Evolutionary conservation across 768 basidiomycete genomes (phyloP).

Genomic region (Phaeotremella fagi): DNA sequence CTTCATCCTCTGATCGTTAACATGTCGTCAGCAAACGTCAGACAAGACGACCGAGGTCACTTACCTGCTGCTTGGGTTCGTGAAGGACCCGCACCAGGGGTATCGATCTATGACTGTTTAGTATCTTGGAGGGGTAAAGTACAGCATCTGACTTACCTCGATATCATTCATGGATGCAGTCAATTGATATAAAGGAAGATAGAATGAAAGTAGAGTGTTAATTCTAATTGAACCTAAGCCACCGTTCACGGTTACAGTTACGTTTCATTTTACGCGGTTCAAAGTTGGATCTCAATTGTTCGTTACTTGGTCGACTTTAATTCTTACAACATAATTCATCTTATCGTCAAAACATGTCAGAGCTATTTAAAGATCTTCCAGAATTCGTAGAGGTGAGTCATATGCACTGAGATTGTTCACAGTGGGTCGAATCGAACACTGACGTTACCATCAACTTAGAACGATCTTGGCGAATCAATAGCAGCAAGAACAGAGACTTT

Average conservation of each 20-base stretch:
- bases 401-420: too few relatives aligned
- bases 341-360: conserved; percentile 41
- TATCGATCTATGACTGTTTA: conserved; percentile 8
- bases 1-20: conserved; percentile 22
- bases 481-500: conserved; percentile 86
- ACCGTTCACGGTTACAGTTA: neutral
- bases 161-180: neutral
- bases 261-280: neutral
- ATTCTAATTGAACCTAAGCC: neutral
- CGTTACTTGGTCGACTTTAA: neutral
- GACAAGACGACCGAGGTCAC: neutral
- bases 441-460: too few relatives aligned
- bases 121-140: too few relatives aligned
- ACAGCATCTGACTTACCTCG: neutral
- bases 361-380: conserved; percentile 69
- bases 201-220: neutral
- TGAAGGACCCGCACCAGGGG: conserved; percentile 36
- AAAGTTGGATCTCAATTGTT: neutral
- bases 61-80: conserved; percentile 2
- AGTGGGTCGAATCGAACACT: too few relatives aligned
- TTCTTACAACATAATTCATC: neutral
- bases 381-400: conserved; percentile 90
- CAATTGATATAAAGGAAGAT: neutral
- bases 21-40: neutral
- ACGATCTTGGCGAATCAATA: conserved; percentile 83